phyloP scores from a whole-genome alignment of 306 rosid species.

The Cicer arietinum region DNA sequence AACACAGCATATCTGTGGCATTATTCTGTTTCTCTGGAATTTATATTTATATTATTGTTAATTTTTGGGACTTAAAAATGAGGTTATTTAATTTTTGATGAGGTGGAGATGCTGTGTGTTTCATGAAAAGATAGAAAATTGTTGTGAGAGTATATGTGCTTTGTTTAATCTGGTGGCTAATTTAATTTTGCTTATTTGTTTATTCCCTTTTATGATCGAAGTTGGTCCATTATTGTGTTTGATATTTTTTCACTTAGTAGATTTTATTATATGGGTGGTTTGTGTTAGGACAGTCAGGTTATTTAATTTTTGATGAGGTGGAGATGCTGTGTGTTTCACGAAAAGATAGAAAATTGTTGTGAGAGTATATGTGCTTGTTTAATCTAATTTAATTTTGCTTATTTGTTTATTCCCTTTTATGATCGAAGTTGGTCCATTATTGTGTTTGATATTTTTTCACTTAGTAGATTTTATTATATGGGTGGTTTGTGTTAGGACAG shows the following conservation, averaged over 20 bases:
- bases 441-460: conserved; percentile 37
- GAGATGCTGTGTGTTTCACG: too few species aligned
- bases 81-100: conserved; percentile 63
- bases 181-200: conserved; percentile 40
- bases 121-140: conserved; percentile 52
- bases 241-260: conserved; percentile 24
- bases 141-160: conserved; percentile 48
- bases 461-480: conserved; percentile 47
- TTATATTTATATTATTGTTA: not conserved
- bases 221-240: conserved; percentile 42
- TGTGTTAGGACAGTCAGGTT: conserved; percentile 75
- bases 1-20: conserved; percentile 39
- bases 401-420: conserved; percentile 21
- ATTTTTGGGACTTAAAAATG: conserved; percentile 39
- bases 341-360: too few species aligned
- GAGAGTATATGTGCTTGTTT: too few species aligned
- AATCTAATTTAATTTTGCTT: too few species aligned
- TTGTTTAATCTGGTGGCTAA: conserved; percentile 45
- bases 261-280: conserved; percentile 56
- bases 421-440: conserved; percentile 37
- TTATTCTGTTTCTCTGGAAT: conserved; percentile 47
- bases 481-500: conserved; percentile 72
- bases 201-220: conserved; percentile 11
- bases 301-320: too few species aligned
- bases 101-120: conserved; percentile 66